Evolutionary conservation across 2,329 filamentous ascomycete genomes (phyloP).

Genomic region (Aspergillus ochraceoroseus): DNA sequence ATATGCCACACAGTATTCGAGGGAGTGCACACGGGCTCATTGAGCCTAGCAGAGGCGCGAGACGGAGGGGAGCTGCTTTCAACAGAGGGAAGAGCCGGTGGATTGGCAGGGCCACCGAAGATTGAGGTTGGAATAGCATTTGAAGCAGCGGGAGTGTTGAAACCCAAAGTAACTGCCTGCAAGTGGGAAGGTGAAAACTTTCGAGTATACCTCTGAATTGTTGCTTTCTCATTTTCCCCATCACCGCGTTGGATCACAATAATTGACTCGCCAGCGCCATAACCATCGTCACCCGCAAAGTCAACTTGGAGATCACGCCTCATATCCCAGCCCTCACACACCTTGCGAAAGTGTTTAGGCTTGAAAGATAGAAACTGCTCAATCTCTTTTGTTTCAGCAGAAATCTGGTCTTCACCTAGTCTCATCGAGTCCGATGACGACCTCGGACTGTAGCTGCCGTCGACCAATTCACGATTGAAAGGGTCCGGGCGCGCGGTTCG

Average conservation of each 20-base stretch:
- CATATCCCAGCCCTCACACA: constrained; percentile 90
- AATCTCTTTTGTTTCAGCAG: constrained; percentile 74
- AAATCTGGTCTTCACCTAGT: constrained; percentile 64
- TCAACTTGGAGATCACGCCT: constrained; percentile 77
- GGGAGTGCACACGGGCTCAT: constrained; percentile 32
- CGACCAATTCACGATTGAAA: constrained; percentile 61
- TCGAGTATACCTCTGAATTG: constrained; percentile 56
- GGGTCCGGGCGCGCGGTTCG: constrained; percentile 68
- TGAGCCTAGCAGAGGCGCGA: constrained; percentile 30
- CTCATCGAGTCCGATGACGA: constrained; percentile 71
- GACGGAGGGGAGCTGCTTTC: constrained; percentile 29
- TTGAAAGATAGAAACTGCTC: constrained; percentile 67
- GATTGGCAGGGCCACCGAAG: constrained; percentile 45
- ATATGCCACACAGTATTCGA: constrained; percentile 61
- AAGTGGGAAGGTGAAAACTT: constrained; percentile 40
- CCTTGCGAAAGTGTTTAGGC: constrained; percentile 71
- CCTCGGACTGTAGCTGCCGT: constrained; percentile 73
- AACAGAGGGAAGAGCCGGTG: constrained; percentile 20
- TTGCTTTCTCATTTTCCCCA: constrained; percentile 53
- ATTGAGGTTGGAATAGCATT: constrained; percentile 40
- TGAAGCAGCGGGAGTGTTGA: constrained; percentile 2
- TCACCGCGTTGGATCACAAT: constrained; percentile 69
- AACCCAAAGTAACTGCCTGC: constrained; percentile 14
- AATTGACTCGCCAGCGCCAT: constrained; percentile 69
- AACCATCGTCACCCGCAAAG: constrained; percentile 75